phyloP scores from a whole-genome alignment of 1,139 yeast species.

The Blastobotrys capitulatus region DNA sequence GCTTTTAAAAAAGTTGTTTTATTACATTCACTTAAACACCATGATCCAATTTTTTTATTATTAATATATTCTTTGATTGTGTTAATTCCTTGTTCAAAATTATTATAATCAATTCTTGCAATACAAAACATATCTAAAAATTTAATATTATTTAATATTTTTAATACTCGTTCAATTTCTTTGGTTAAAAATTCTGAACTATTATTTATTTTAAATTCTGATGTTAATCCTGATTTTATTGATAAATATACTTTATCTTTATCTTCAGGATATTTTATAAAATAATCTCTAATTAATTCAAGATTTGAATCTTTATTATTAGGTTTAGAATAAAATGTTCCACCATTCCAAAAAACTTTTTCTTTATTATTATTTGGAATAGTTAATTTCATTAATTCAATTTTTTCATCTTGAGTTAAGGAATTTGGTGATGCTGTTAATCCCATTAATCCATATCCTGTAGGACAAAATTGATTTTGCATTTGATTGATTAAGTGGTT shows the following conservation, averaged over 20 bases:
- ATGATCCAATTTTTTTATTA: slow-evolving; percentile 47
- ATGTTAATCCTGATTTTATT: slow-evolving; percentile 59
- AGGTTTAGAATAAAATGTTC: slow-evolving; percentile 56
- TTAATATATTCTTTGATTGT: slow-evolving; percentile 28
- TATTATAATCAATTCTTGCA: slow-evolving; percentile 58
- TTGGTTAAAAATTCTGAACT: not conserved
- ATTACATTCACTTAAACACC: slow-evolving; percentile 63
- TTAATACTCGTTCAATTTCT: slow-evolving; percentile 41
- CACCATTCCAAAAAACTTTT: slow-evolving; percentile 47
- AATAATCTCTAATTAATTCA: slow-evolving; percentile 51
- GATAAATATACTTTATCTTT: slow-evolving; percentile 51
- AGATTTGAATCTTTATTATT: slow-evolving; percentile 45
- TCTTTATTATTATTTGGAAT: too few relatives aligned
- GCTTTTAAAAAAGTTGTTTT: slow-evolving; percentile 57
- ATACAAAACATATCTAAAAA: slow-evolving; percentile 52
- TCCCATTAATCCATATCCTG: slow-evolving; percentile 63
- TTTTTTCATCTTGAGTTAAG: slow-evolving; percentile 42
- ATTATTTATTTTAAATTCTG: slow-evolving; percentile 3
- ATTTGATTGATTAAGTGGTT: too few relatives aligned
- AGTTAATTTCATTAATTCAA: slow-evolving; percentile 45
- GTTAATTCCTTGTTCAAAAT: slow-evolving; percentile 31
- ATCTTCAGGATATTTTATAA: slow-evolving; percentile 49
- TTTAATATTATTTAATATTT: slow-evolving; percentile 38
- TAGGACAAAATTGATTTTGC: slow-evolving; percentile 20
- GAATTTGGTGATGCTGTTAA: slow-evolving; percentile 50